Evolutionary conservation across 768 basidiomycete species (phyloP), one percentile per base, ranked within the genome.

Genomic region (Chalciporus chontae): DNA sequence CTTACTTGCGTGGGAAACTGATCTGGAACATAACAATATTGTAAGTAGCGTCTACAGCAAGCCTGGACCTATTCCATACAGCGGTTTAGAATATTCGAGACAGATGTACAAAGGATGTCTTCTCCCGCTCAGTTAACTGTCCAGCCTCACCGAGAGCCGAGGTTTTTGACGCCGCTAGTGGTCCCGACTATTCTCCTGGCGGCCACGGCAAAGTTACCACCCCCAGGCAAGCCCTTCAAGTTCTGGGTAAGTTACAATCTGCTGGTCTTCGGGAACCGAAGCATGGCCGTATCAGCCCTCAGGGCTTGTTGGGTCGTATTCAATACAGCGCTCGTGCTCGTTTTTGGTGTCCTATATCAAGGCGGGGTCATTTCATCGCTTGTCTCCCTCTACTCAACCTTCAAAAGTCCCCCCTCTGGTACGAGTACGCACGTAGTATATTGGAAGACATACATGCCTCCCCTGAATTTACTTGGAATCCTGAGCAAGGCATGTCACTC

Each of bases 361-460:
- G 73, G 70, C 32, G 73, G 73, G 14, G 59, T 73, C 15, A 63
- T 72, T n/a, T 71, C 66, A 5, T 73, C 72, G 23, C 61, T 69
- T 26, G 55, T 71, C 27, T 56, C 58, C 39, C 59, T 73, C 6
- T 67, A 69, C 47, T 61, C 62, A 8, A 32, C 36, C 13, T 50
- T 71, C 24, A 42, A 26, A 14, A 36, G 49, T 36, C 10, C 51
- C 7, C 13, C 44, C 7, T 2, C 54, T n/a, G 41, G 17, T 31
- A 48, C 48, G 9, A 51, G 45, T 6, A 51, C 48, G n/a, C 53
- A 51, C 13, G 23, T 71, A 15, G 49, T 70, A 17, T 73, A 69
- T 40, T 73, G 72, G 72, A 73, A 70, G 54, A 73, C 69, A 3
- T 73, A 72, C 47, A 69, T 71, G 51, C 70, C 72, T 5, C 72